These are phyloP conservation scores for Lodderomyces orthopsilosis DNA, from an alignment of 1,139 yeast species.

Conservation along the genomic window DNA sequence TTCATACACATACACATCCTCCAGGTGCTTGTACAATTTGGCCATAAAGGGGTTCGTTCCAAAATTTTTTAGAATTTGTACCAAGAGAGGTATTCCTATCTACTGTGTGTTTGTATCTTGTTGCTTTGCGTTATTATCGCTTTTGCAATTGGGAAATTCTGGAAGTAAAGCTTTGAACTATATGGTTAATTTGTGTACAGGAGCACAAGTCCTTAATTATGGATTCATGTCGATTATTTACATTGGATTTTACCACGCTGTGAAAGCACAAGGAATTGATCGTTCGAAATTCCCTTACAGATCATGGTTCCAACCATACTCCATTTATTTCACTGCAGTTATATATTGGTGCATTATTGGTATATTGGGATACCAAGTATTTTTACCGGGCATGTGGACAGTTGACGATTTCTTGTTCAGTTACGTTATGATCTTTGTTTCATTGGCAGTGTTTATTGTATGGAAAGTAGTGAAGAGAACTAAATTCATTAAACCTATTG, in stretches of 20 bases:
- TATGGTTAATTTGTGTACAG: conserved; percentile 27
- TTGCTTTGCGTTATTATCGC: conserved; percentile 26
- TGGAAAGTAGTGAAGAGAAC: conserved; percentile 32
- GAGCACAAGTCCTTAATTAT: conserved; percentile 25
- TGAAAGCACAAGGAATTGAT: conserved; percentile 38
- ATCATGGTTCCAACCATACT: conserved; percentile 25
- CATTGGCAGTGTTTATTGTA: conserved; percentile 30
- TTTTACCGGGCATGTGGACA: conserved; percentile 31
- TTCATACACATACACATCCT: conserved; percentile 42
- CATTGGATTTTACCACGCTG: conserved; percentile 18
- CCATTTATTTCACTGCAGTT: conserved; percentile 36
- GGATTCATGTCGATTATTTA: conserved; percentile 32
- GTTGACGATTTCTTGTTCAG: conserved; percentile 40
- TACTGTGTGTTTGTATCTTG: conserved; percentile 30
- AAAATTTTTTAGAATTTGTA: conserved; percentile 30
- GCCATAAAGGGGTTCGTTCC: conserved; percentile 43
- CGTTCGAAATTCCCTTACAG: conserved; percentile 35
- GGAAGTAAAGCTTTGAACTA: conserved; percentile 27
- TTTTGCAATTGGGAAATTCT: conserved; percentile 22
- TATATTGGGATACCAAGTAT: conserved; percentile 41
- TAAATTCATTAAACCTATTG: conserved; percentile 24
- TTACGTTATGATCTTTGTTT: conserved; percentile 33
- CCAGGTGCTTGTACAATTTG: conserved; percentile 41
- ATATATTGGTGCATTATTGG: conserved; percentile 31
- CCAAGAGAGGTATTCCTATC: conserved; percentile 20